Evolutionary conservation across 2,329 filamentous ascomycete genomes (phyloP), one percentile per base, ranked within the genome.

Genomic region (Claviceps quebecensis): DNA sequence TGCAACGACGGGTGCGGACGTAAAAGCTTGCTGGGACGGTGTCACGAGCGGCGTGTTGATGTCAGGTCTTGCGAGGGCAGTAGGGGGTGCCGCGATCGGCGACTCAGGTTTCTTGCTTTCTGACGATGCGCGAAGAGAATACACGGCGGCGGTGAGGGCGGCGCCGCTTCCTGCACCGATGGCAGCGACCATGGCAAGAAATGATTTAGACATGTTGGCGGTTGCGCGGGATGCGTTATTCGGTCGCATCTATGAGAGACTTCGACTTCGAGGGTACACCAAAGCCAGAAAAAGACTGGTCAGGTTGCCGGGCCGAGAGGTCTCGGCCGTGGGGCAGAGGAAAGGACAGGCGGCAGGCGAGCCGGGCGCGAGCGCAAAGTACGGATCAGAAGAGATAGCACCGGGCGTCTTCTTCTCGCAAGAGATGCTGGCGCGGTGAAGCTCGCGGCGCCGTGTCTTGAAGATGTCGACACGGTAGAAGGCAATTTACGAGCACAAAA

Each of bases 161-260:
- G 86, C 86, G 55, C 86, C 86, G 50, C 84, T 82, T 65, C 83
- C 83, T 58, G 86, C 86, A 65, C 86, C 81, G 61, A 86, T 77
- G 56, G 82, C 84, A 60, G 86, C 86, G 61, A 90, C 83, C 54
- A 87, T 75, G 57, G 84, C 84, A 59, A 91, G 57, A 37, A 84
- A 88, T 23, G 81, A 75, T 67, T 90, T 91, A 53, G 86, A 89
- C 86, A 91, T 91, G 57, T 53, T 74, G 67, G 53, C 37, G 46
- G 55, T 45, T 38, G 55, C 51, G 46, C 50, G 46, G 45, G 40
- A 51, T 51, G 47, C 50, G 43, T 38, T 51, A 34, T 36, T 51
- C 48, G 39, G 37, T 49, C 34, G 50, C 49, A 55, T 55, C 54
- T 60, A 57, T 58, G 52, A 29, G 26, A 29, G 26, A 29, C 7